Evolutionary conservation across 78 protist genomes (phyloP).

Genomic region (Dictyostelium discoideum): dicty_2.7 NC_007088.5:5548501-5549000

Average conservation of each 20-base stretch:
- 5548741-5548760: neutral
- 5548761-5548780: neutral
- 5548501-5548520: no score
- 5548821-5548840: neutral
- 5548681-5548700: neutral
- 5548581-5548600: neutral
- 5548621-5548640: neutral
- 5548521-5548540: no score
- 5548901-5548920: neutral
- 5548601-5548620: neutral
- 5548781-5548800: slow-evolving; percentile 5
- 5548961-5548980: neutral
- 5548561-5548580: neutral
- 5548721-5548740: neutral
- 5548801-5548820: neutral
- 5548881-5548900: neutral
- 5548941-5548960: neutral
- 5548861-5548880: neutral
- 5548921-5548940: neutral
- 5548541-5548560: neutral
- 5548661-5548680: neutral
- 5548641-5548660: neutral
- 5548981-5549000: neutral
- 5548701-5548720: neutral
- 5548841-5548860: neutral